Conservation (phyloP, 768 basidiomycete species). For the Psilocybe azurescens region DNA sequence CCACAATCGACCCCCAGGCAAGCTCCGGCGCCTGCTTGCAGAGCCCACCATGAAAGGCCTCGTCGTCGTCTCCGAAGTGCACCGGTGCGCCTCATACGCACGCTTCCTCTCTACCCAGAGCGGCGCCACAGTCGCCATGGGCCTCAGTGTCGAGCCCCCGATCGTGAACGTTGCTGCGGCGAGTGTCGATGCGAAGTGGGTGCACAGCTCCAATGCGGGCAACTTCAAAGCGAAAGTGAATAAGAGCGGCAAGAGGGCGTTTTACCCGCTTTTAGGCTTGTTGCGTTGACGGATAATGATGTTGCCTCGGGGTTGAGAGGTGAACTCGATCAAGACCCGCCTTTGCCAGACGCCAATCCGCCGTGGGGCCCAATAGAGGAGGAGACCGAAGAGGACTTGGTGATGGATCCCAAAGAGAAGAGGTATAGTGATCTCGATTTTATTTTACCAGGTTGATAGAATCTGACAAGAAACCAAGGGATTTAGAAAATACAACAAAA, state of each 20-base stretch:
- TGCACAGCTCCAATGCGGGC: constrained; percentile 26
- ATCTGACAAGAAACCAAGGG: too few species aligned
- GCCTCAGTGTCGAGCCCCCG: constrained; percentile 4
- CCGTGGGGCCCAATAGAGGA: constrained; percentile 21
- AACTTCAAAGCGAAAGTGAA: constrained; percentile 32
- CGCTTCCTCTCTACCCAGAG: constrained; percentile 27
- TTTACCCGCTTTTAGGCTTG: constrained; percentile 36
- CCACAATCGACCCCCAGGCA: constrained; percentile 29
- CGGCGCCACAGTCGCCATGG: constrained; percentile 28
- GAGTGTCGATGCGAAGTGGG: constrained; percentile 24
- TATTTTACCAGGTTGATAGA: not conserved
- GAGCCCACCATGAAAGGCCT: constrained; percentile 25
- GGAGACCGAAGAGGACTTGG: too few species aligned
- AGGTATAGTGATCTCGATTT: not conserved
- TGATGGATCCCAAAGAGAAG: not conserved
- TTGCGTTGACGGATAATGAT: constrained; percentile 27
- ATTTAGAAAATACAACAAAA: too few species aligned
- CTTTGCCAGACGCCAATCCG: constrained; percentile 25
- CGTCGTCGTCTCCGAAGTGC: constrained; percentile 39
- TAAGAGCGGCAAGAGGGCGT: constrained; percentile 25
- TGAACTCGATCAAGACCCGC: constrained; percentile 18
- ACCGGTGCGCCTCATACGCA: constrained; percentile 37
- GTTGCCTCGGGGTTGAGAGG: constrained; percentile 27
- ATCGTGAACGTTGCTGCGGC: constrained; percentile 19
- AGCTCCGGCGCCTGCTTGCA: constrained; percentile 31